phyloP scores from a whole-genome alignment of 129 eudicot species.

The Chrysanthemum makinoi region DNA sequence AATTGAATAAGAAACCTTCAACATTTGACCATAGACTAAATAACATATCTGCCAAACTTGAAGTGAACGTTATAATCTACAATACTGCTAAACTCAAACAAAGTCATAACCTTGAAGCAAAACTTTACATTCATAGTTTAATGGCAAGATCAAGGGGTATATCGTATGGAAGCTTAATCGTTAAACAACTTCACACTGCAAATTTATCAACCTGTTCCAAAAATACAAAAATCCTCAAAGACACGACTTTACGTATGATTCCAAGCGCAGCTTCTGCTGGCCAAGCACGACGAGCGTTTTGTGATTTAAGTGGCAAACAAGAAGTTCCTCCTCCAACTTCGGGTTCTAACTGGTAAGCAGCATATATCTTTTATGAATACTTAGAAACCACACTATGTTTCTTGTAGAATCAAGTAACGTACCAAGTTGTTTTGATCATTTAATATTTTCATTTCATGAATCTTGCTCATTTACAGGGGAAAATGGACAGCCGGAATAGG shows the following conservation, averaged over 20 bases:
- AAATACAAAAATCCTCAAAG: conserved; percentile 8
- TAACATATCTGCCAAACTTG: conserved; percentile 16
- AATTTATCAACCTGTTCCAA: conserved; percentile 5
- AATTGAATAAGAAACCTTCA: conserved; percentile 36
- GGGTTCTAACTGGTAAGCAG: conserved; percentile 21
- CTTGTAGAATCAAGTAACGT: not conserved
- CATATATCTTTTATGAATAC: not conserved
- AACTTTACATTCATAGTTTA: conserved; percentile 2
- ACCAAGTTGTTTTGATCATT: not conserved
- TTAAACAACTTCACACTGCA: conserved; percentile 21
- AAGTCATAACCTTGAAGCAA: conserved; percentile 10
- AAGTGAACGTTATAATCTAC: conserved; percentile 9
- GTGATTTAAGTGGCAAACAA: conserved; percentile 22
- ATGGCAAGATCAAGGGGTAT: conserved; percentile 33
- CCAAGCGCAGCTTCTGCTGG: not conserved
- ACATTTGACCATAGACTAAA: conserved; percentile 23
- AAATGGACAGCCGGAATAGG: conserved; percentile 28
- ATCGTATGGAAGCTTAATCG: conserved; percentile 6
- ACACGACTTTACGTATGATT: not conserved
- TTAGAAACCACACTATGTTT: not conserved
- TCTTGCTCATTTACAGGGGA: conserved; percentile 11
- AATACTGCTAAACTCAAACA: conserved; percentile 4
- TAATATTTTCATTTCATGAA: not conserved
- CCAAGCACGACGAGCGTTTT: conserved; percentile 22
- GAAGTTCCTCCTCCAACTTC: conserved; percentile 1